Percentiles rank a stretch among this genome's conserved stretches.
These are phyloP conservation scores for Podospora anserina DNA, from an alignment of 495 filamentous ascomycete genomes.

Conservation along the genomic window DNA sequence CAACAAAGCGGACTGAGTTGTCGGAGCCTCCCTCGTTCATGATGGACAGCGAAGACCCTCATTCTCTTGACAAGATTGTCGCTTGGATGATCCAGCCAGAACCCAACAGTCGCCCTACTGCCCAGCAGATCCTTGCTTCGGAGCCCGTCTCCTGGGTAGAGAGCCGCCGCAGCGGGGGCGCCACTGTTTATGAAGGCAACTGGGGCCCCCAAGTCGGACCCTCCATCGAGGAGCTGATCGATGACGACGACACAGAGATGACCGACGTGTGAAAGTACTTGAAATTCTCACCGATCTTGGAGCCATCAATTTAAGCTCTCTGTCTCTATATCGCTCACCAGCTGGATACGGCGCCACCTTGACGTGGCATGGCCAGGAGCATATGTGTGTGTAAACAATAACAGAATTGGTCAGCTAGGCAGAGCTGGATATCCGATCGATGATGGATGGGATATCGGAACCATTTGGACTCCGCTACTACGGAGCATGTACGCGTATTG, in stretches of 20 bases:
- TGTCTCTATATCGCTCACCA: conserved; percentile 31
- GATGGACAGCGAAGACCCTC: conserved; percentile 61
- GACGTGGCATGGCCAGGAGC: conserved; percentile 24
- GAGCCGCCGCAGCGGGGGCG: conserved; percentile 70
- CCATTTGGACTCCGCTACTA: conserved; percentile 29
- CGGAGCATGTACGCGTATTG: conserved; percentile 19
- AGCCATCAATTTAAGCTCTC: conserved; percentile 19
- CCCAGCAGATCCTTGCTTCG: conserved; percentile 64
- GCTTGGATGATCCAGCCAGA: conserved; percentile 81
- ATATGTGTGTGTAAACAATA: conserved; percentile 29
- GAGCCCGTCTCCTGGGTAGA: conserved; percentile 75
- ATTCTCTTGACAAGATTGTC: conserved; percentile 81
- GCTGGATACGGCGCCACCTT: conserved; percentile 36
- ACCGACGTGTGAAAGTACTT: conserved; percentile 39
- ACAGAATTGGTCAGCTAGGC: conserved; percentile 29
- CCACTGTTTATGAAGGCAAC: conserved; percentile 90
- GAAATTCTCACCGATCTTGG: conserved; percentile 19
- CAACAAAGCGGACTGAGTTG: conserved; percentile 60
- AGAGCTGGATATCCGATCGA: conserved; percentile 33
- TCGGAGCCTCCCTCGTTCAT: conserved; percentile 81
- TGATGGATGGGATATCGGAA: conserved; percentile 29
- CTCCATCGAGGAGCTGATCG: conserved; percentile 29
- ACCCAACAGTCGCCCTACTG: conserved; percentile 68
- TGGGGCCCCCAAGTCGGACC: conserved; percentile 65
- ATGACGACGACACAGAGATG: conserved; percentile 50